Evolutionary conservation across 2,329 filamentous ascomycete species (phyloP), one percentile per base, ranked within the genome.

Genomic region (Mycogone perniciosa): DNA sequence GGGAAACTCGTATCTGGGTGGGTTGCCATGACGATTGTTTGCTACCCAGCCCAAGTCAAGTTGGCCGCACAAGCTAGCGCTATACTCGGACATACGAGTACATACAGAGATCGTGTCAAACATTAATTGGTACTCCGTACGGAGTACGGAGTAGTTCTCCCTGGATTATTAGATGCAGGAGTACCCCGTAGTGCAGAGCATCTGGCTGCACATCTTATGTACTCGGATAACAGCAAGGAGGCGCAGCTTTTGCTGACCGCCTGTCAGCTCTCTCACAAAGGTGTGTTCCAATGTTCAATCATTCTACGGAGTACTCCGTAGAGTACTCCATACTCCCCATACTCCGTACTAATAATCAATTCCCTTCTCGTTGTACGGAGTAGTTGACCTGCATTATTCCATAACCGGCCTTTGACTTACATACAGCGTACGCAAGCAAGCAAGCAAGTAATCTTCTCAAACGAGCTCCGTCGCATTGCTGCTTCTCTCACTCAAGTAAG

Each of bases 11-110:
- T 33, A 43, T 49, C 51, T 38, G 42, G 51, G 51, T 41, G 31
- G 41, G 51, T 50, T 50, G 51, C 47, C 51, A 50, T 37, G 51
- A 50, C 47, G 30, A 53, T 53, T 43, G 34, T 27, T 27, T 46
- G 51, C 37, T 31, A 29, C 44, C 46, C 6, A 20, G 9, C 13
- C 42, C 46, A 33, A 50, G 46, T 48, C 33, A 37, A 37, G 46
- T 46, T 40, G 45, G 39, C 31, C 26, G 31, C 35, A 38, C 44
- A 20, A 33, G 51, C 51, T 50, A 49, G 44, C 40, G 45, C 46
- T 35, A 39, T 20, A 20, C 20, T 20, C 20, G 20, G 2, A 20
- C 20, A 20, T 20, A 20, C 20, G 3, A 20, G 2, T 20, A 2
- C 20, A 3, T 20, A 20, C 20, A 20, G 37, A 33, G 33, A 34